A percentile compares a stretch with the other conserved stretches of the same genome.
Conservation (phyloP, 805 yeast genomes). For the Clavispora asparagi region DNA sequence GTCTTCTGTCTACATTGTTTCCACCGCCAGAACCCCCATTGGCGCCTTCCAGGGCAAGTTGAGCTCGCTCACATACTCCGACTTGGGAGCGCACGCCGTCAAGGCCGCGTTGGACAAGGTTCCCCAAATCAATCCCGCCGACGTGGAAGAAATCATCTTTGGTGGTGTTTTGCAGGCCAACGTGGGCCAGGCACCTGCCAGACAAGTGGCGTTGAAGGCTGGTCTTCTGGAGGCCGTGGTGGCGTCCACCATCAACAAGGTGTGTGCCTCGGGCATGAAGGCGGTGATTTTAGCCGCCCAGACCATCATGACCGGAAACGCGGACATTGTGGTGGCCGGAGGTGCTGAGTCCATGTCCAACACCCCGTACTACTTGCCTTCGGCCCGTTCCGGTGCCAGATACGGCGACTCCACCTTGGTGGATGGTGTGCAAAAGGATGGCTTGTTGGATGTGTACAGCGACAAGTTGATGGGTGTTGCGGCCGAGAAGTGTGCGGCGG, state of each 20-base stretch:
- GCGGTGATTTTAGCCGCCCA: slow-evolving; percentile 89
- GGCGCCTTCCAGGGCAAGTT: slow-evolving; percentile 90
- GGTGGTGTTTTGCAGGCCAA: slow-evolving; percentile 93
- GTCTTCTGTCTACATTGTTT: slow-evolving; percentile 72
- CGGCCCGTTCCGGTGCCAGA: slow-evolving; percentile 83
- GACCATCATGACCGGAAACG: slow-evolving; percentile 78
- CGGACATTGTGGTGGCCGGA: slow-evolving; percentile 92
- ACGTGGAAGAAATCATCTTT: slow-evolving; percentile 84
- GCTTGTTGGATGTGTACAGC: slow-evolving; percentile 88
- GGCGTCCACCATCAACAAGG: slow-evolving; percentile 92
- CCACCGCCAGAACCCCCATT: slow-evolving; percentile 91
- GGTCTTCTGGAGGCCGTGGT: slow-evolving; percentile 78
- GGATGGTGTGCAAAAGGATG: slow-evolving; percentile 92
- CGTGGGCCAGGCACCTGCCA: slow-evolving; percentile 96
- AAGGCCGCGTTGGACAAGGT: slow-evolving; percentile 80
- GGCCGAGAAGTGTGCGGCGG: slow-evolving; percentile 93
- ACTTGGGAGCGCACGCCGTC: slow-evolving; percentile 90
- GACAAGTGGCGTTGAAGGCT: slow-evolving; percentile 91
- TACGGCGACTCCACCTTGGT: slow-evolving; percentile 76
- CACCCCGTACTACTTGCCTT: slow-evolving; percentile 85
- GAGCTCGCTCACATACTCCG: slow-evolving; percentile 69
- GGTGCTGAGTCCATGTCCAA: slow-evolving; percentile 98
- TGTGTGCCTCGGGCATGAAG: slow-evolving; percentile 95
- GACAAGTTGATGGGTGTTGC: slow-evolving; percentile 91
- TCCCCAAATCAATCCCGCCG: slow-evolving; percentile 70